Percentiles rank a stretch among this genome's conserved stretches.
These are phyloP conservation scores for Huntiella moniliformis DNA, from an alignment of 2,329 filamentous ascomycete genomes.

Conservation along the genomic window DNA sequence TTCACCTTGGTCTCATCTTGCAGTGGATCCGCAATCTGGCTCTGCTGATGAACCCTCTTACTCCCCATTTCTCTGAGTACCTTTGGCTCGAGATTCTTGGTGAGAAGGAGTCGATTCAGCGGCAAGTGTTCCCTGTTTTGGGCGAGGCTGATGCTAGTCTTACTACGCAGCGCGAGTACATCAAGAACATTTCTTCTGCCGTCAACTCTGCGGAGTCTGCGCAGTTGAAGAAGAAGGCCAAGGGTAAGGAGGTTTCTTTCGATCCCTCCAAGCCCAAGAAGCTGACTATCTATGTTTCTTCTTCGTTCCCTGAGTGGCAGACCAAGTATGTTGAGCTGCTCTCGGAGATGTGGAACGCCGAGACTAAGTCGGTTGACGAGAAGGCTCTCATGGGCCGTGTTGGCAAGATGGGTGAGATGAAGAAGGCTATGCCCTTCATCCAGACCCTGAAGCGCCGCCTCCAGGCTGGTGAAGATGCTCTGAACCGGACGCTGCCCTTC, in stretches of 20 bases:
- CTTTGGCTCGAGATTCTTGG: slow-evolving; percentile 84
- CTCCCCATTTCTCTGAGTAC: slow-evolving; percentile 88
- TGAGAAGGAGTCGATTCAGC: slow-evolving; percentile 59
- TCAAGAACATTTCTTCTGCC: slow-evolving; percentile 54
- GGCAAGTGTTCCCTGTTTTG: slow-evolving; percentile 54
- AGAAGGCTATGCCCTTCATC: slow-evolving; percentile 96
- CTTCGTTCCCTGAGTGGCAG: slow-evolving; percentile 77
- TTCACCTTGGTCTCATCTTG: slow-evolving; percentile 65
- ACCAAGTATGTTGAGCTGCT: slow-evolving; percentile 73
- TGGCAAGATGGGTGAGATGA: slow-evolving; percentile 72
- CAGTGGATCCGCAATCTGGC: slow-evolving; percentile 78
- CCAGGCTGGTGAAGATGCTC: slow-evolving; percentile 53
- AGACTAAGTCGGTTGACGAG: slow-evolving; percentile 48
- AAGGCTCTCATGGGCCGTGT: slow-evolving; percentile 64
- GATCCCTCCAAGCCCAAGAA: slow-evolving; percentile 87
- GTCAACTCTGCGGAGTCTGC: slow-evolving; percentile 72
- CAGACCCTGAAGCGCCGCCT: slow-evolving; percentile 73
- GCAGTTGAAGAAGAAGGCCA: slow-evolving; percentile 75
- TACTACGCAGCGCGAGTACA: slow-evolving; percentile 65
- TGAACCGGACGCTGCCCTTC: slow-evolving; percentile 72
- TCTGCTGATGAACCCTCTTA: slow-evolving; percentile 62
- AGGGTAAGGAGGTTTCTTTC: slow-evolving; percentile 71
- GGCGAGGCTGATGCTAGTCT: slow-evolving; percentile 46
- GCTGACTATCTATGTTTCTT: slow-evolving; percentile 67
- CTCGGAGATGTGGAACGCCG: slow-evolving; percentile 46